A percentile compares a stretch with the other conserved stretches of the same genome.
Conservation (phyloP, 225 moss, liverwort and hornwort genomes). For the Sphagnum tenellum region DNA sequence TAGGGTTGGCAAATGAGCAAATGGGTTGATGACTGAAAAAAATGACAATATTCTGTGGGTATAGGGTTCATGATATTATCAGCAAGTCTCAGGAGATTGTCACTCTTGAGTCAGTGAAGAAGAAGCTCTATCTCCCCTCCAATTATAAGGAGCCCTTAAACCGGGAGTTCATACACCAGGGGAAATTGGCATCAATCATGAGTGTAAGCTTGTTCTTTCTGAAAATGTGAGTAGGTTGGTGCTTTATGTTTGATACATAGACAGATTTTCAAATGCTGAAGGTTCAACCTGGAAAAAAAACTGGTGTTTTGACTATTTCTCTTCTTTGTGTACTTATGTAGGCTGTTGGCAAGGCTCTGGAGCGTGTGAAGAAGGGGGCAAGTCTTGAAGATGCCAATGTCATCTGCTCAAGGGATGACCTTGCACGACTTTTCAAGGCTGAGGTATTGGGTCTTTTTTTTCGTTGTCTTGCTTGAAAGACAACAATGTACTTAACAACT, state of each 20-base stretch:
- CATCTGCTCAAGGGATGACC: constrained; percentile 21
- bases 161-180: constrained; percentile 30
- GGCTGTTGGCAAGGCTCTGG: constrained; percentile 41
- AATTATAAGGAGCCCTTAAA: constrained; percentile 7
- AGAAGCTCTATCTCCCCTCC: constrained; percentile 2
- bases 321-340: constrained; percentile 1
- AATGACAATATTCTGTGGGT: neutral
- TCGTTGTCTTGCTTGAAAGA: too few relatives aligned
- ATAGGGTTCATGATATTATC: constrained; percentile 10
- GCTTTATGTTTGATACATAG: too few relatives aligned
- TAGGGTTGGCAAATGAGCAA: too few relatives aligned
- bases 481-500: too few relatives aligned
- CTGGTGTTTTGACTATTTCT: too few relatives aligned
- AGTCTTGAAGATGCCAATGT: constrained; percentile 31
- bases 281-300: too few relatives aligned
- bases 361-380: constrained; percentile 14
- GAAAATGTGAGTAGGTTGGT: too few relatives aligned
- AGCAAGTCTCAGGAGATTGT: constrained; percentile 11
- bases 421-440: constrained; percentile 9
- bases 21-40: too few relatives aligned
- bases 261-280: too few relatives aligned
- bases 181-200: constrained; percentile 46
- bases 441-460: constrained; percentile 24
- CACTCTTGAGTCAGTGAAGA: constrained; percentile 10
- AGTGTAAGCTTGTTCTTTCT: constrained; percentile 24